These are phyloP conservation scores for Phyllachora maydis DNA, from an alignment of 2,329 filamentous ascomycete genomes.

Conservation along the genomic window DNA sequence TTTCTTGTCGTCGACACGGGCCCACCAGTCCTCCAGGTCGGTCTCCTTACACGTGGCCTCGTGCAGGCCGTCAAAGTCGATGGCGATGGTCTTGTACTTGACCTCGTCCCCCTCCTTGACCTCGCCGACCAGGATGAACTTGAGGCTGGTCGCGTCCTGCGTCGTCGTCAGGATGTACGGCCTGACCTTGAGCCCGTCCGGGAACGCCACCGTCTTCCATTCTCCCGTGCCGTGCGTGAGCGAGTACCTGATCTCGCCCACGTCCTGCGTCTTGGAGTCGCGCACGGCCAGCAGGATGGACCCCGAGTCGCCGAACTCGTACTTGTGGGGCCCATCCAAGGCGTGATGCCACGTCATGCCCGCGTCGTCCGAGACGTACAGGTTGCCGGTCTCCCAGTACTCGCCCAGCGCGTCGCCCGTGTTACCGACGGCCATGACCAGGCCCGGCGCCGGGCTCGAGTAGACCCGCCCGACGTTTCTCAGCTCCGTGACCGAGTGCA, in stretches of 20 bases:
- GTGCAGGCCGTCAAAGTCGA: constrained; percentile 71
- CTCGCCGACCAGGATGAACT: constrained; percentile 61
- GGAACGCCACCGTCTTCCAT: constrained; percentile 56
- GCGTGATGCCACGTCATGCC: constrained; percentile 66
- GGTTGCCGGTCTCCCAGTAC: constrained; percentile 54
- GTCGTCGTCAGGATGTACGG: constrained; percentile 68
- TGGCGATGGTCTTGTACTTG: constrained; percentile 45
- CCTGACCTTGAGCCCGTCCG: constrained; percentile 44
- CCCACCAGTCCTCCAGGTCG: constrained; percentile 79
- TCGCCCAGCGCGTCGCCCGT: constrained; percentile 52
- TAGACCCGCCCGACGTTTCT: constrained; percentile 72
- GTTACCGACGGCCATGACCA: constrained; percentile 90
- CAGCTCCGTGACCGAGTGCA: constrained; percentile 80
- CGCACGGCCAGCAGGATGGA: constrained; percentile 69
- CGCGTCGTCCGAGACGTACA: constrained; percentile 82
- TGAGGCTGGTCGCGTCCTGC: constrained; percentile 79
- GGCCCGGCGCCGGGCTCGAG: constrained; percentile 79
- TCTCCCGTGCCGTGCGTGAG: constrained; percentile 74
- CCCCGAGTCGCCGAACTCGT: constrained; percentile 88
- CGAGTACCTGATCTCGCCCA: constrained; percentile 49
- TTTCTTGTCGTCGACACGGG: constrained; percentile 59
- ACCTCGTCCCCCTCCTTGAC: constrained; percentile 25
- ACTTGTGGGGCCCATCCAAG: constrained; percentile 71
- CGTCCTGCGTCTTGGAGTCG: constrained; percentile 44
- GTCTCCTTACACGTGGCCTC: constrained; percentile 56